Evolutionary conservation across 345 rosid genomes (phyloP), one percentile per base, ranked within the genome.

Genomic region (Mangifera indica): DNA sequence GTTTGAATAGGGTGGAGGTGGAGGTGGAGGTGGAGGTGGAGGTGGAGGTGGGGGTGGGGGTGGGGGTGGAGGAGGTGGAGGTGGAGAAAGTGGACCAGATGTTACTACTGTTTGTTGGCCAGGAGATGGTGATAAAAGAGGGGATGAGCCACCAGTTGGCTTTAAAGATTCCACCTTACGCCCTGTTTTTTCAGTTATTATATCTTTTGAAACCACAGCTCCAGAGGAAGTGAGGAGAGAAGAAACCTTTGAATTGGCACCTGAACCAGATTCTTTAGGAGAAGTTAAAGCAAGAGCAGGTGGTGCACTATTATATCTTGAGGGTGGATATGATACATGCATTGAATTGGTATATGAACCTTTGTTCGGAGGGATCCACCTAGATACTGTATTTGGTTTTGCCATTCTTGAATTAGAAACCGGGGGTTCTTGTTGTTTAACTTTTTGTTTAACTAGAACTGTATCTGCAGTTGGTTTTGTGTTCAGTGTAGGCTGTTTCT

Each of bases 311-410:
- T 88, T 89, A 74, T 83, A 79, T 79, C 91, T 83, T 67, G 96
- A 84, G 10, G 92, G 96, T 3, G 97, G 96, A 80, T 87, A 87
- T 25, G 88, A 79, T 66, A 88, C 93, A 72, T 86, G 94, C 96
- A 89, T 86, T 45, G 97, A 91, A 82, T 85, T 87, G 55, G 82
- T 76, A 66, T 83, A 87, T 51, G 94, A 87, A 63, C 91, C 98
- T 80, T 87, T 95, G 83, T 91, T 89, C 21, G 96, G 73, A 34
- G 98, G 94, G 73, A 93, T 84, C 99, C 98, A 93, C 71, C 92
- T 86, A 66, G 93, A 89, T 24, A 83, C 82, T 34, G 84, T 72
- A 75, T 78, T 89, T 71, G 98, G 91, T 88, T 87, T 93, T 66
- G 93, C 93, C 77, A 77, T 82, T 76, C 90, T 93, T 70, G 78